Base-by-base conservation (phyloP, 257 asterid genomes). In the Perilla frutescens region DNA sequence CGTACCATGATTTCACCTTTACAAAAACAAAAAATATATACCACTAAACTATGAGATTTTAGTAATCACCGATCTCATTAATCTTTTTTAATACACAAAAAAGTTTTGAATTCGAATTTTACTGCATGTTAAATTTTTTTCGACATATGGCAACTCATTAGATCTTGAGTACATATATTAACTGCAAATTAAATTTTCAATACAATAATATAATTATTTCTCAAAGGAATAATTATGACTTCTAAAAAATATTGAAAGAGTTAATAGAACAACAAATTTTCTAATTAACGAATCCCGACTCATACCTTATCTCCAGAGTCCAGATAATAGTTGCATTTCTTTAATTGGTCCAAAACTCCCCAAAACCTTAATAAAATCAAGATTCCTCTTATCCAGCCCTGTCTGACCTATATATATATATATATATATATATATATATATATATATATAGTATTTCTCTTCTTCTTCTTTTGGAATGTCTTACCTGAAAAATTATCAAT, bases 301-400 rank as follows among this genome's bases (percentile, higher is more conserved):
- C 26, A 40, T 7, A 60, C 29, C 64, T 48, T 13, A 29, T 71
- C 50, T 40, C 58, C n/a, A 36, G 9, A 57, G 40, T 40, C 58
- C n/a, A 51, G 9, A 57, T 55, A 54, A 55, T 13, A 51, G 36
- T 9, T 54, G 8, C 70, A 44, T 55, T 53, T 49, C 4, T 62
- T 77, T 66, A 49, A 29, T 59, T 26, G 60, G 54, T 45, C 49
- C 77, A 56, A 58, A 29, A 40, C 6, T 20, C 44, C 79, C 75
- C 76, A 73, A 48, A 64, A 58, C 56, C 73, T 74, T 45, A 75
- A 58, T 70, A 8, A 71, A 76, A 80, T 83, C 62, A 77, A 78
- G 84, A 84, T 76, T 81, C 88, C 62, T 62, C 54, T 70, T 63
- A 50, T 54, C 81, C 73, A 43, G 8, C 71, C 60, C 55, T 43